Conservation (phyloP, 768 basidiomycete genomes). For the Kwoniella sp. region DNA sequence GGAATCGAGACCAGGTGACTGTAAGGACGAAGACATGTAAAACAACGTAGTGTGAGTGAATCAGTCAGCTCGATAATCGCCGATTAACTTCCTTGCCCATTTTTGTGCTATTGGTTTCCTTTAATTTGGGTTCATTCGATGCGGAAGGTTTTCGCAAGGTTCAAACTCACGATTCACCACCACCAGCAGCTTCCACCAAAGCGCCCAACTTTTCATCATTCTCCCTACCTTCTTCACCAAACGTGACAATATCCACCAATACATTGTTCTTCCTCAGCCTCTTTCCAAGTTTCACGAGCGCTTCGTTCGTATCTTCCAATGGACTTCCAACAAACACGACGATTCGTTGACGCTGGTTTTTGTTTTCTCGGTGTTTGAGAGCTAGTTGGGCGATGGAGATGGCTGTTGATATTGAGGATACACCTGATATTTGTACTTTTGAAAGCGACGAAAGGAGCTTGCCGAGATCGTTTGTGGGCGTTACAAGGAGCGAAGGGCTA, state of each 20-base stretch:
- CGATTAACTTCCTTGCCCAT: no score
- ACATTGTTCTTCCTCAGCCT: slow-evolving; percentile 99
- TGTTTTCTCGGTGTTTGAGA: slow-evolving; percentile 96
- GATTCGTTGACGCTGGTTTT: slow-evolving; percentile 94
- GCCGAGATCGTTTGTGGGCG: slow-evolving; percentile 91
- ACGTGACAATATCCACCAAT: slow-evolving; percentile 84
- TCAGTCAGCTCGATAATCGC: no score
- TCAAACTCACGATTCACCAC: slow-evolving; percentile 44
- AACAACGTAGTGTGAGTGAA: background rate
- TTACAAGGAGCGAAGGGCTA: slow-evolving; percentile 94
- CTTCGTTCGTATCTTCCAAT: slow-evolving; percentile 73
- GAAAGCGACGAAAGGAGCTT: slow-evolving; percentile 79
- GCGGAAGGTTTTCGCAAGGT: background rate
- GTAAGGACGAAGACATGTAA: background rate
- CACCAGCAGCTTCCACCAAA: slow-evolving; percentile 74
- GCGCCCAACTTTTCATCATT: slow-evolving; percentile 69
- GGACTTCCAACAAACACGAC: slow-evolving; percentile 93
- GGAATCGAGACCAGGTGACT: slow-evolving; percentile 82
- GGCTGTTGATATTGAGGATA: slow-evolving; percentile 82
- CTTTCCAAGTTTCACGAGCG: slow-evolving; percentile 85
- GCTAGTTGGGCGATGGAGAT: slow-evolving; percentile 94
- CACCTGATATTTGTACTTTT: slow-evolving; percentile 73
- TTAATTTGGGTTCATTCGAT: no score
- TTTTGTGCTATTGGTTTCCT: no score
- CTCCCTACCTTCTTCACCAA: slow-evolving; percentile 72